Evolutionary conservation across 192 early-diverging fungal species (phyloP), one percentile per base, ranked within the genome.

Genomic region (Rhizoclosmatium globosum): DNA sequence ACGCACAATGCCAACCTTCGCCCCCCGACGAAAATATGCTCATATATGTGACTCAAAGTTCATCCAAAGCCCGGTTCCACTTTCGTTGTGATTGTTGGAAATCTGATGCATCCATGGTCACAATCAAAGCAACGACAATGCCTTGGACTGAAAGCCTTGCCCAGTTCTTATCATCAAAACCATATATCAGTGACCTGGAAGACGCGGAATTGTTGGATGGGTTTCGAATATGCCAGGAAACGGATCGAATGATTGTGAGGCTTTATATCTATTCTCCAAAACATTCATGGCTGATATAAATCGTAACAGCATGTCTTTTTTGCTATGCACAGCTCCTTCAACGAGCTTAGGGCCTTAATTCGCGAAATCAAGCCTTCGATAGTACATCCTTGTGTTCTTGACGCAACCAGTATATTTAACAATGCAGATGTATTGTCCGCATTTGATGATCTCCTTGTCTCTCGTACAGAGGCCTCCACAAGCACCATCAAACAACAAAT

Each of bases 361-460:
- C 67, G 46, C 43, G 41, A 4, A 9, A 19, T 68, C 19, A 15
- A 41, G 13, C 67, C 67, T 6, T 13, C 3, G 4, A 19, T 13
- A 6, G 67, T 68, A 7, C 67, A 68, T 68, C 6, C 67, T 3
- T 68, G 67, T 46, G 67, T 68, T 38, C 43, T 68, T 38, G 46
- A 68, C 67, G 4, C 67, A 44, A 39, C 7, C 21, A 62, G 61
- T 39, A 3, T 21, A 6, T 62, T 4, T 3, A 62, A n/a, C 6
- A 62, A 39, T 21, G 61, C 38, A 39, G 21, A 62, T 6, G 21
- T 21, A 21, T 62, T 62, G 21, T 31, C 7, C 38, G 61, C 61
- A 31, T 62, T 62, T 21, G 61, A 62, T 39, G 61, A 62, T 21
- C 38, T 62, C 21, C 4, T 62, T 4, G 21, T 4, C 4, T 39